phyloP scores from a whole-genome alignment of 169 alveolate genomes.

The Babesia ovata region DNA sequence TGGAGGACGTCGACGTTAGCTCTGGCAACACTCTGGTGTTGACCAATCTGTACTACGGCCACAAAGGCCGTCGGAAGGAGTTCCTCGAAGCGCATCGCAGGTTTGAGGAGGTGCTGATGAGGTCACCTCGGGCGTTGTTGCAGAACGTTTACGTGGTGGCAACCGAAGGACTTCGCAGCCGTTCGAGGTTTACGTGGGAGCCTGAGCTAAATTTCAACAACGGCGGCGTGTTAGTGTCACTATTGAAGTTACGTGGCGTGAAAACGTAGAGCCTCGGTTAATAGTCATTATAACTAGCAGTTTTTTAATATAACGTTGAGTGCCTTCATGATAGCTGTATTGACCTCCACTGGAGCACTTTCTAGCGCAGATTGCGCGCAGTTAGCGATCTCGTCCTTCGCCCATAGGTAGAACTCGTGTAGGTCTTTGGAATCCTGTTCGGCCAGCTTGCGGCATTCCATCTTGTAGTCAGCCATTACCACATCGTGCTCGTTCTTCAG shows the following conservation, averaged over 20 bases:
- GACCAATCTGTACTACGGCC: conserved; percentile 59
- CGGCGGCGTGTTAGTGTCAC: conserved; percentile 55
- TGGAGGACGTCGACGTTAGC: conserved; percentile 8
- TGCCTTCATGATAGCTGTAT: conserved; percentile 10
- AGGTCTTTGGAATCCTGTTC: conserved; percentile 36
- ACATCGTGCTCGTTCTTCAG: conserved; percentile 36
- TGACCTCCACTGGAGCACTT: conserved; percentile 29
- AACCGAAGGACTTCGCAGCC: conserved; percentile 35
- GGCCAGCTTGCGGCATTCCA: conserved; percentile 30
- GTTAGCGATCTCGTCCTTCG: conserved; percentile 44
- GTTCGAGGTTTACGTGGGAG: conserved; percentile 49
- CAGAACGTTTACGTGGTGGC: conserved; percentile 54
- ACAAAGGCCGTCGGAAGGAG: conserved; percentile 30
- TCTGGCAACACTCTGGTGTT: conserved; percentile 14
- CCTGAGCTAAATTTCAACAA: conserved; percentile 57
- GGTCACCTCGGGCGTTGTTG: conserved; percentile 3
- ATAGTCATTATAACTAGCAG: not conserved
- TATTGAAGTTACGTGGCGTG: conserved; percentile 14
- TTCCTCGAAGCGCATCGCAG: conserved; percentile 15
- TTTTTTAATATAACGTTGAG: conserved; percentile 25
- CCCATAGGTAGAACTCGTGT: conserved; percentile 56
- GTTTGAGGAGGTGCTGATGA: conserved; percentile 12
- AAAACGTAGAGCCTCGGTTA: not conserved
- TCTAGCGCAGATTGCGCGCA: conserved; percentile 34
- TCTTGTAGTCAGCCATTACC: conserved; percentile 39